Evolutionary conservation across 345 rosid genomes (phyloP), one percentile per base, ranked within the genome.

Genomic region (Chamaenerion angustifolium): DNA sequence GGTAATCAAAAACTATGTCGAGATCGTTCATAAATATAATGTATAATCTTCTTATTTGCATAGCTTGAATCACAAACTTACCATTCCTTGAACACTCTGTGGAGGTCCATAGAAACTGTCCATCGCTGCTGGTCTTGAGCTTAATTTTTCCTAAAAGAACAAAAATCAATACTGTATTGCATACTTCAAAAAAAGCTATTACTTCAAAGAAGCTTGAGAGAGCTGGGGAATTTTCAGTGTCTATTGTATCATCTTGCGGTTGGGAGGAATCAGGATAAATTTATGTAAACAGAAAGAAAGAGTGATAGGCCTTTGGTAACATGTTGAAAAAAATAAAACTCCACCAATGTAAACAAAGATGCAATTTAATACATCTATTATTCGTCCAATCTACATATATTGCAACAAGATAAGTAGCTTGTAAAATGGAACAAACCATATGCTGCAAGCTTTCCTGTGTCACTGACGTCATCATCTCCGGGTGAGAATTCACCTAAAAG

Each of bases 361-460:
- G 23, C 27, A 49, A 12, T 16, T 13, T 49, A 7, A 12, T 23
- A n/a, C n/a, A 21, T 23, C 6, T 49, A 8, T 6, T 12, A 8
- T 25, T n/a, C 12, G 16, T 45, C 14, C 10, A 13, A 14, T 15
- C 18, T 45, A 13, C 10, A 1, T 45, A 14, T 10, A 21, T 27
- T 23, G 15, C 10, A 23, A 49, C 12, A 27, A 49, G 16, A 49
- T 14, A 25, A 13, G 8, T 35, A 21, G 16, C n/a, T 23, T 0
- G 52, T 35, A 23, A 25, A 49, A 49, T 12, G 42, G 18, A 46
- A 66, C 79, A 55, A 57, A 77, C 80, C 83, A 74, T 77, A 66
- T 77, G 83, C 16, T 67, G 83, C 67, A 74, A 74, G 73, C 73
- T 62, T 40, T 74, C 83, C 48, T 73, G 71, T 44, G 73, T 31